Percentiles rank a stretch among this genome's conserved stretches.
These are phyloP conservation scores for Hymenoscyphus occultus DNA, from an alignment of 2,329 filamentous ascomycete species.

Conservation along the genomic window DNA sequence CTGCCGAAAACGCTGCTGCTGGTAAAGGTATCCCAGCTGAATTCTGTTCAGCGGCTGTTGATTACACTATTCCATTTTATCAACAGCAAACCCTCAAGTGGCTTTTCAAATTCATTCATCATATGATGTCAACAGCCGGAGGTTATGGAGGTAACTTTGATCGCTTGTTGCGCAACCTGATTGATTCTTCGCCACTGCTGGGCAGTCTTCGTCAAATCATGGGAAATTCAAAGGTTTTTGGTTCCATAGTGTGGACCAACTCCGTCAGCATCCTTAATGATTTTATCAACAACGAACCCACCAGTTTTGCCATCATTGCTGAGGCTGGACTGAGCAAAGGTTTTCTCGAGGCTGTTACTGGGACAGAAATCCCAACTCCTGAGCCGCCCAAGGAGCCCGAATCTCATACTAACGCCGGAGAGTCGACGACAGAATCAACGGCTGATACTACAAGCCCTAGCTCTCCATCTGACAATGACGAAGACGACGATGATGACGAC, in stretches of 20 bases:
- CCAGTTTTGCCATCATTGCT: constrained; percentile 91
- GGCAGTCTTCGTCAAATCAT: constrained; percentile 77
- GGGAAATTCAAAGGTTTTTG: constrained; percentile 74
- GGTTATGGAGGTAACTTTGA: constrained; percentile 77
- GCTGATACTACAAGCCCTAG: constrained; percentile 30
- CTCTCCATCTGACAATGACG: constrained; percentile 31
- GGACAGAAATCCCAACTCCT: constrained; percentile 39
- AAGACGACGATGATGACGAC: constrained; percentile 39
- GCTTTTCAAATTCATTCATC: constrained; percentile 93
- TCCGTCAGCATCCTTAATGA: constrained; percentile 88
- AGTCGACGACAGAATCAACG: constrained; percentile 33
- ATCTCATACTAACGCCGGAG: constrained; percentile 10
- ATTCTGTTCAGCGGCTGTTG: constrained; percentile 77
- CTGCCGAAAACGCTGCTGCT: constrained; percentile 62
- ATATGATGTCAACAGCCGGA: constrained; percentile 81
- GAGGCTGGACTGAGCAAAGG: constrained; percentile 88
- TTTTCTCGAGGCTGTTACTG: constrained; percentile 78
- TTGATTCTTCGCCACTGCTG: constrained; percentile 86
- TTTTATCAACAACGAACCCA: constrained; percentile 98
- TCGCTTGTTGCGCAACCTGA: constrained; percentile 84
- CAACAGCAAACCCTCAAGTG: constrained; percentile 92
- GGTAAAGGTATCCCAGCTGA: constrained; percentile 69
- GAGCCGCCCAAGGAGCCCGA: constrained; percentile 31
- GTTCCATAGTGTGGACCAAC: constrained; percentile 93
- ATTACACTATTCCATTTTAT: constrained; percentile 91